Conservation (phyloP, 192 early-diverging fungal genomes). For the Kickxella alabastrina region DNA sequence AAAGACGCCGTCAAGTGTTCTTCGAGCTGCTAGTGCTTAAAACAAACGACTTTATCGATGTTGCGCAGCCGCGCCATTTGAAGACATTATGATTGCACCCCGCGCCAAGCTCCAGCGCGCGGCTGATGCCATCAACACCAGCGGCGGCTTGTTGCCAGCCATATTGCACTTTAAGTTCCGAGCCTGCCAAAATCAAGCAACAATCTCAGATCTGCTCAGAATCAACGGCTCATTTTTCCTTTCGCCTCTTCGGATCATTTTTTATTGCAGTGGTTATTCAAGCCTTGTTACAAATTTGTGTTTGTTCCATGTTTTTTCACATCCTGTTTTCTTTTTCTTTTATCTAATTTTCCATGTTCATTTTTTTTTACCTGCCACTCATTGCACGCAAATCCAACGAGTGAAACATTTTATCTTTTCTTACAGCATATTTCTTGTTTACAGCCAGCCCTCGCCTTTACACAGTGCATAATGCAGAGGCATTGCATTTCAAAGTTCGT, state of each 20-base stretch:
- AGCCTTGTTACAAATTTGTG: neutral
- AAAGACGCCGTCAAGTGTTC: constrained; percentile 79
- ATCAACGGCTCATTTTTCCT: no score
- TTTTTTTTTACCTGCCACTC: constrained; percentile 3
- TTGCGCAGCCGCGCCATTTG: constrained; percentile 79
- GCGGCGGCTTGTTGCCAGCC: no score
- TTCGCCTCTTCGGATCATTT: neutral
- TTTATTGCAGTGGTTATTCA: neutral
- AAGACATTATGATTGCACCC: constrained; percentile 70
- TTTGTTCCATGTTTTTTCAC: neutral
- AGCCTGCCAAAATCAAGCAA: no score
- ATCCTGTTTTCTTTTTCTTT: neutral
- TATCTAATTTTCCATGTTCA: neutral
- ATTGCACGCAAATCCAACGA: no score
- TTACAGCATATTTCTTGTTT: no score
- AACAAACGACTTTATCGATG: constrained; percentile 79
- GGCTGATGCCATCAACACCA: constrained; percentile 23
- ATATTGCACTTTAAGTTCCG: neutral
- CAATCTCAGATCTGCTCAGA: no score
- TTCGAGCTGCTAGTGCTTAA: constrained; percentile 90
- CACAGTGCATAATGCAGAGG: no score
- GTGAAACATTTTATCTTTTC: neutral
- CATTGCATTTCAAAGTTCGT: neutral
- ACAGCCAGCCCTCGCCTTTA: no score
- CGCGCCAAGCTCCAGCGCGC: constrained; percentile 26